These are phyloP conservation scores for Lotus japonicus DNA, from an alignment of 306 rosid species.

Conservation along the genomic window DNA sequence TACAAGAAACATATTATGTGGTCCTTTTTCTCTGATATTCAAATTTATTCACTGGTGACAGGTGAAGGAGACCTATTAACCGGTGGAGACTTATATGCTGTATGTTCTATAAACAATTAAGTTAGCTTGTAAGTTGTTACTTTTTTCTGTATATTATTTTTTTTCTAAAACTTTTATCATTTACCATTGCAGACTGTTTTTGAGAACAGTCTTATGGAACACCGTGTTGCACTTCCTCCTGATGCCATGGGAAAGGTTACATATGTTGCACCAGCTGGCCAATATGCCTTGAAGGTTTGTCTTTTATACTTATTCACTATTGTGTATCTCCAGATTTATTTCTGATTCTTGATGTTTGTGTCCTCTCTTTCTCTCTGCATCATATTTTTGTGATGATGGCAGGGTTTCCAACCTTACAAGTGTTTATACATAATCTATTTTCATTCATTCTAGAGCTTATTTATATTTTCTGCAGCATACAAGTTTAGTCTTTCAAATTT, in stretches of 20 bases:
- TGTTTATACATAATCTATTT: background rate
- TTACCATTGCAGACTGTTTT: conserved; percentile 62
- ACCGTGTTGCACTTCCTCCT: conserved; percentile 87
- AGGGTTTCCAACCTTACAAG: background rate
- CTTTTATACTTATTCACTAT: background rate
- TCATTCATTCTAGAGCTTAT: conserved; percentile 6
- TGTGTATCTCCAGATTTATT: conserved; percentile 1
- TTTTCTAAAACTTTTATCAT: conserved; percentile 15
- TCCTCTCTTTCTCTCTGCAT: conserved; percentile 7
- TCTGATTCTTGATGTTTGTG: conserved; percentile 2
- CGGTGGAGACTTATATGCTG: conserved; percentile 97
- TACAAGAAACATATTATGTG: background rate
- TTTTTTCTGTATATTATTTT: background rate
- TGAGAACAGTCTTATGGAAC: conserved; percentile 92
- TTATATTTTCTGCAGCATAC: background rate
- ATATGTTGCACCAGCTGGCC: conserved; percentile 86
- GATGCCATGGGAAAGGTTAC: conserved; percentile 96
- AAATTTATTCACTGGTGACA: conserved; percentile 28
- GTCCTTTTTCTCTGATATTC: conserved; percentile 11
- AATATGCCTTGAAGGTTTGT: conserved; percentile 84
- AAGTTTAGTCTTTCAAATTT: conserved; percentile 14
- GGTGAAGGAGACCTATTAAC: conserved; percentile 93
- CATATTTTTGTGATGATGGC: background rate
- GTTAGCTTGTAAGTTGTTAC: conserved; percentile 7
- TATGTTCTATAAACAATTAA: conserved; percentile 39